Evolutionary conservation across 2,329 filamentous ascomycete species (phyloP).

Genomic region (Myotisia sp.): DNA sequence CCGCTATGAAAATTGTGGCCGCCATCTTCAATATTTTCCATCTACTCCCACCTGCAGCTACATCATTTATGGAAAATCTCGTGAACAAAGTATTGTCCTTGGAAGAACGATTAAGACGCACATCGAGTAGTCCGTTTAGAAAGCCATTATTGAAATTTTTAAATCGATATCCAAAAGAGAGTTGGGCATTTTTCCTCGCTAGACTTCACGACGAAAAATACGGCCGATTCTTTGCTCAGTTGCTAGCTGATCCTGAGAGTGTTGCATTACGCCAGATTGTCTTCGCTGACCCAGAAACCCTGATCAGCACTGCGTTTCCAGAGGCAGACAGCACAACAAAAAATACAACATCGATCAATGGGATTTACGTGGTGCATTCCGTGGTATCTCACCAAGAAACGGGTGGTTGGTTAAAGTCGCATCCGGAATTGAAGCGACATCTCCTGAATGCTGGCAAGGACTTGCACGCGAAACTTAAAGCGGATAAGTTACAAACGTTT

Average conservation of each 20-base stretch:
- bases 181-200: constrained; percentile 65
- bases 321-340: constrained; percentile 52
- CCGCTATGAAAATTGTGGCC: constrained; percentile 84
- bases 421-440: constrained; percentile 43
- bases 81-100: constrained; percentile 83
- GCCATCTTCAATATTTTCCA: constrained; percentile 96
- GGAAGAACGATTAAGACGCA: constrained; percentile 70
- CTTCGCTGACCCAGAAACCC: constrained; percentile 54
- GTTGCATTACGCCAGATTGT: constrained; percentile 60
- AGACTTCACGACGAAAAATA: constrained; percentile 74
- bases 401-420: constrained; percentile 50
- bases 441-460: constrained; percentile 57
- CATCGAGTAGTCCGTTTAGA: constrained; percentile 81
- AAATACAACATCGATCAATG: constrained; percentile 71
- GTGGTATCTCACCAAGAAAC: constrained; percentile 53
- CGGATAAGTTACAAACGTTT: constrained; percentile 53
- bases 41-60: constrained; percentile 77
- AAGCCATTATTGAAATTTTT: constrained; percentile 83
- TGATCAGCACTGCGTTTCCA: constrained; percentile 52
- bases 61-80: constrained; percentile 77
- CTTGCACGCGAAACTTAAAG: constrained; percentile 58
- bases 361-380: constrained; percentile 70
- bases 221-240: constrained; percentile 80
- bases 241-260: constrained; percentile 63
- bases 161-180: constrained; percentile 80